Conservation (phyloP, 2,329 filamentous ascomycete genomes). For the Nectriaceae sp. region DNA sequence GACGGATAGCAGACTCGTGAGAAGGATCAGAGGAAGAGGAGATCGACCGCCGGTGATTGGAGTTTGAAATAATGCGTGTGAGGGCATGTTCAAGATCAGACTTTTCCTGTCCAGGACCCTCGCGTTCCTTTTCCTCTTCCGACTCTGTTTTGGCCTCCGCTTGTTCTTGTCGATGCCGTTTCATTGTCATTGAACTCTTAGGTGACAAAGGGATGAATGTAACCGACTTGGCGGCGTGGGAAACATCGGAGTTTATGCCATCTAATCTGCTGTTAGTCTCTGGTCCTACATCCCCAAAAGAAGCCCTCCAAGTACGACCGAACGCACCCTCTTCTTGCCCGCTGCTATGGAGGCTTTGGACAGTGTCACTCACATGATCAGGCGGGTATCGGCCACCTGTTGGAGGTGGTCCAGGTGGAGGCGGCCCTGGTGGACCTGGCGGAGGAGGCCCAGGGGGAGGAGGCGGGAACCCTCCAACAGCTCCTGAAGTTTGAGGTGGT, state of each 20-base stretch:
- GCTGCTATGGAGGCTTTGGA: constrained; percentile 28
- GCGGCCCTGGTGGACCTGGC: constrained; percentile 31
- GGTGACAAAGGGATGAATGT: constrained; percentile 52
- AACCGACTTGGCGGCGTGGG: constrained; percentile 40
- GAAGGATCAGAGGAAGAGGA: constrained; percentile 38
- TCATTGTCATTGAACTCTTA: constrained; percentile 48
- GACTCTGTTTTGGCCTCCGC: constrained; percentile 34
- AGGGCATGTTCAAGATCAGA: constrained; percentile 20
- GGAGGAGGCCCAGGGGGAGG: constrained; percentile 35
- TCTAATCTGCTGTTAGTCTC: constrained; percentile 30
- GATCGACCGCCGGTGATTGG: constrained; percentile 12
- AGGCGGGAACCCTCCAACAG: constrained; percentile 31
- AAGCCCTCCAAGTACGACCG: constrained; percentile 28
- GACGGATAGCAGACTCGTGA: constrained; percentile 31
- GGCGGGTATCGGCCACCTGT: constrained; percentile 36
- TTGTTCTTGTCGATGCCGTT: constrained; percentile 36
- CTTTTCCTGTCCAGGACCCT: constrained; percentile 16
- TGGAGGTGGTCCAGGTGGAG: constrained; percentile 36
- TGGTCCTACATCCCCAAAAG: constrained; percentile 1
- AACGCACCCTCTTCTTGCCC: constrained; percentile 41
- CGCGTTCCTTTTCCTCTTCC: constrained; percentile 18
- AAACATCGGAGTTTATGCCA: constrained; percentile 29
- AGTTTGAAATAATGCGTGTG: constrained; percentile 15
- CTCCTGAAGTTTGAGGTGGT: constrained; percentile 13
- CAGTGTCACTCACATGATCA: constrained; percentile 47